A percentile compares a stretch with the other conserved stretches of the same genome.
Evolutionary conservation across 768 basidiomycete genomes (phyloP).

Genomic region (Lactarius hatsudake): DNA sequence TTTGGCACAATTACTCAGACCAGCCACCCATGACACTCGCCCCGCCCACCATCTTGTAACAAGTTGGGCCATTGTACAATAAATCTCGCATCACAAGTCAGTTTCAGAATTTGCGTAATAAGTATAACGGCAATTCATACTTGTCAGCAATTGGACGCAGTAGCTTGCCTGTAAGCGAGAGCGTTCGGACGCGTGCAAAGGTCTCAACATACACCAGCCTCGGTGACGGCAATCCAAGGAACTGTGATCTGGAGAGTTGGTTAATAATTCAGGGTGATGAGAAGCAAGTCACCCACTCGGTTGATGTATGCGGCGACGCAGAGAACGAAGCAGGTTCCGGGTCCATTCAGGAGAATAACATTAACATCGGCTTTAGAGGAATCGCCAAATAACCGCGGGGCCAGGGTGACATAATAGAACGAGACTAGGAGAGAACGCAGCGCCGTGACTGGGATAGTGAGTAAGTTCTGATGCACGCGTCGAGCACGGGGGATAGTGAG

Average conservation of each 20-base stretch:
- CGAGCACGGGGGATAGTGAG: slow-evolving; percentile 84
- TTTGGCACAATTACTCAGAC: slow-evolving; percentile 42
- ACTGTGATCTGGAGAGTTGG: slow-evolving; percentile 40
- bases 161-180: slow-evolving; percentile 84
- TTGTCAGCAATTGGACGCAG: slow-evolving; percentile 80
- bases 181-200: slow-evolving; percentile 78
- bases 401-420: slow-evolving; percentile 56
- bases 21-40: slow-evolving; percentile 60
- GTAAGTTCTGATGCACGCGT: slow-evolving; percentile 74
- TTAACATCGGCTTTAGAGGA: slow-evolving; percentile 68
- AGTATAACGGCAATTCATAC: slow-evolving; percentile 38
- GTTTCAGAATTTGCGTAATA: background rate
- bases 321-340: slow-evolving; percentile 87
- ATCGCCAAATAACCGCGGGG: slow-evolving; percentile 37
- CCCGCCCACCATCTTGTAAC: slow-evolving; percentile 40
- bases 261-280: slow-evolving; percentile 16
- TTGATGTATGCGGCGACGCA: slow-evolving; percentile 69
- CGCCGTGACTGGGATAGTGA: slow-evolving; percentile 67
- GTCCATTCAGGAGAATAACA: slow-evolving; percentile 86
- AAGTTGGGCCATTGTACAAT: slow-evolving; percentile 86
- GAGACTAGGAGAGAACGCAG: slow-evolving; percentile 58
- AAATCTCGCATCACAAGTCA: slow-evolving; percentile 51
- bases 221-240: slow-evolving; percentile 71
- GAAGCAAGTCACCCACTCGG: slow-evolving; percentile 48
- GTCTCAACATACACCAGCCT: slow-evolving; percentile 87